Evolutionary conservation across 1,284 basidiomycete species (phyloP).

Genomic region (Rhodotorula mucilaginosa): DNA sequence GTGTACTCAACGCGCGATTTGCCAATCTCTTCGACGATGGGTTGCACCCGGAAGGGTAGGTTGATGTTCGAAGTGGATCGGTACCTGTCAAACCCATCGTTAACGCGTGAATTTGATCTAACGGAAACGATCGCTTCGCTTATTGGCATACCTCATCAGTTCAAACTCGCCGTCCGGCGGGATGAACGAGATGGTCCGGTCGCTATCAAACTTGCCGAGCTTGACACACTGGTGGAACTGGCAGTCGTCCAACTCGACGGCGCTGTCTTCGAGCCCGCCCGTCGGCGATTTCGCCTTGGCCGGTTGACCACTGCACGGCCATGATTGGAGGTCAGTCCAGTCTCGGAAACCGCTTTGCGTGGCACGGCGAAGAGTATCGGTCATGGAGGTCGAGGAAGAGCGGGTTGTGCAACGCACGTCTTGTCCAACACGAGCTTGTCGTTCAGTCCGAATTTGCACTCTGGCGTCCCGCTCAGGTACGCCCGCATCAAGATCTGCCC

Average conservation of each 20-base stretch:
- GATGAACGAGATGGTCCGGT: constrained; percentile 90
- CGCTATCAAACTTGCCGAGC: constrained; percentile 87
- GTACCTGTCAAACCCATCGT: constrained; percentile 48
- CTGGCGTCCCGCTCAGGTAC: constrained; percentile 90
- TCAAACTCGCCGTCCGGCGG: constrained; percentile 99
- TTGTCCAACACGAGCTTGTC: constrained; percentile 92
- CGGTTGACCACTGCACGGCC: background rate
- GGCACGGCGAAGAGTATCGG: background rate
- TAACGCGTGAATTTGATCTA: no score
- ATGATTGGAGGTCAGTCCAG: background rate
- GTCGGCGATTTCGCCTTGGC: constrained; percentile 14
- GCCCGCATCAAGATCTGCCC: constrained; percentile 98
- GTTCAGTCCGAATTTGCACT: constrained; percentile 97
- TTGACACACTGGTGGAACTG: constrained; percentile 98
- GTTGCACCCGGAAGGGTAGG: constrained; percentile 82
- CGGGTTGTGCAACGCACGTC: constrained; percentile 8
- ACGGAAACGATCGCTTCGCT: no score
- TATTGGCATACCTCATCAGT: constrained; percentile 68
- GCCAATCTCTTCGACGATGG: constrained; percentile 88
- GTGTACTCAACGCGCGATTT: constrained; percentile 89
- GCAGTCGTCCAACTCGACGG: constrained; percentile 94
- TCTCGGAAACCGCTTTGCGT: no score
- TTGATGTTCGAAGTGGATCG: constrained; percentile 94
- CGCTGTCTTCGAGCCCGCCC: constrained; percentile 47
- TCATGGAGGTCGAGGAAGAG: background rate